Conservation (phyloP, 176 grass and related monocot species). For the Dendrocalamus sinicus region DNA sequence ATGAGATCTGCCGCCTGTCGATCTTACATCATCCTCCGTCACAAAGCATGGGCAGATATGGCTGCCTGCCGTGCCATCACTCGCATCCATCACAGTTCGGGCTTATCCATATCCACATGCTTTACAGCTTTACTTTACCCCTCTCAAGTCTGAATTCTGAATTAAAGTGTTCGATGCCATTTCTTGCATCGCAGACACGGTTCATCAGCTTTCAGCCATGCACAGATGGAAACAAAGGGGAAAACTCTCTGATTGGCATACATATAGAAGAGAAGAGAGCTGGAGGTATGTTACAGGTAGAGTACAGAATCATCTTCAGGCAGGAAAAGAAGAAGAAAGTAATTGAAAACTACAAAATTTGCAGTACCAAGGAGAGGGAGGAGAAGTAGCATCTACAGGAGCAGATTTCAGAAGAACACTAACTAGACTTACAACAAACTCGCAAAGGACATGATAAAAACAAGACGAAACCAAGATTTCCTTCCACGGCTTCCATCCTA, state of each 20-base stretch:
- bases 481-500: neutral
- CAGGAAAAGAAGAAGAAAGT: neutral
- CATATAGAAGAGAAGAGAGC: neutral
- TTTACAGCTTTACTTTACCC: neutral
- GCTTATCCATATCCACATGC: neutral
- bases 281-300: neutral
- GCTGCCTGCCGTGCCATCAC: neutral
- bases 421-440: neutral
- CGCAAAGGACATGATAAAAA: slow-evolving; percentile 7
- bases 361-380: neutral
- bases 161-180: neutral
- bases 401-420: neutral
- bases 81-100: neutral
- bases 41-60: neutral
- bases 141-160: neutral
- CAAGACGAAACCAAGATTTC: slow-evolving; percentile 31
- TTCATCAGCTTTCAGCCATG: neutral
- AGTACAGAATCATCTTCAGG: neutral
- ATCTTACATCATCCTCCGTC: neutral
- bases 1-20: neutral
- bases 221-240: neutral
- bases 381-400: neutral
- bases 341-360: slow-evolving; percentile 35
- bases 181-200: neutral
- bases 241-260: neutral